Percentiles rank a stretch among this genome's conserved stretches.
These are phyloP conservation scores for Pythium scleroteichum DNA, from an alignment of 352 stramenopile genomes.

Conservation along the genomic window DNA sequence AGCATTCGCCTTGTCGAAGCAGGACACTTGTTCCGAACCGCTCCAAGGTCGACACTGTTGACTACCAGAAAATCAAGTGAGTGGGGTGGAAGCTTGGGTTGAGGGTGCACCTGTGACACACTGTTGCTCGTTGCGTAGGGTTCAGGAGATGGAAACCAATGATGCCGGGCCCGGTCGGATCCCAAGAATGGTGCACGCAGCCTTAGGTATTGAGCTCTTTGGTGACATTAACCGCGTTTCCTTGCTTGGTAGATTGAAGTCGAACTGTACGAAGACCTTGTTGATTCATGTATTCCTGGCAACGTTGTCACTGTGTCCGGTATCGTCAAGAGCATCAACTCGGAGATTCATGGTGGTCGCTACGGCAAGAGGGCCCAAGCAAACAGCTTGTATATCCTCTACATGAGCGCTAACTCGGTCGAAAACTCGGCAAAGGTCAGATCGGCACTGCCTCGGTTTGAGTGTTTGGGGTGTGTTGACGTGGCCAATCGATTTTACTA, in stretches of 20 bases:
- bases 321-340: slow-evolving; percentile 90
- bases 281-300: slow-evolving; percentile 91
- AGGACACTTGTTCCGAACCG: slow-evolving; percentile 57
- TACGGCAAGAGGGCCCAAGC: slow-evolving; percentile 77
- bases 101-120: too few relatives aligned
- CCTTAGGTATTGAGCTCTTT: not conserved
- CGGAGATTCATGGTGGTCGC: slow-evolving; percentile 76
- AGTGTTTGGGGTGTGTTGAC: too few relatives aligned
- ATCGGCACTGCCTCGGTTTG: too few relatives aligned
- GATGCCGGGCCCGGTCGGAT: slow-evolving; percentile 67
- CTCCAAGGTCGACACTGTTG: slow-evolving; percentile 64
- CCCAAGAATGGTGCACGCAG: slow-evolving; percentile 46
- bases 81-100: not conserved
- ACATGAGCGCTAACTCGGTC: slow-evolving; percentile 88
- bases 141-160: slow-evolving; percentile 87
- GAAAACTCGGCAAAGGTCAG: slow-evolving; percentile 36
- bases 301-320: slow-evolving; percentile 91
- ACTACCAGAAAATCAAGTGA: slow-evolving; percentile 63
- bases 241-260: slow-evolving; percentile 38
- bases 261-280: slow-evolving; percentile 82
- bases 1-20: slow-evolving; percentile 42
- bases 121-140: slow-evolving; percentile 25
- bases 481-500: not conserved
- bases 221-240: not conserved
- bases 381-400: slow-evolving; percentile 89